These are phyloP conservation scores for Hsuehochloa calcarea DNA, from an alignment of 176 grass and related monocot species.

Conservation along the genomic window DNA sequence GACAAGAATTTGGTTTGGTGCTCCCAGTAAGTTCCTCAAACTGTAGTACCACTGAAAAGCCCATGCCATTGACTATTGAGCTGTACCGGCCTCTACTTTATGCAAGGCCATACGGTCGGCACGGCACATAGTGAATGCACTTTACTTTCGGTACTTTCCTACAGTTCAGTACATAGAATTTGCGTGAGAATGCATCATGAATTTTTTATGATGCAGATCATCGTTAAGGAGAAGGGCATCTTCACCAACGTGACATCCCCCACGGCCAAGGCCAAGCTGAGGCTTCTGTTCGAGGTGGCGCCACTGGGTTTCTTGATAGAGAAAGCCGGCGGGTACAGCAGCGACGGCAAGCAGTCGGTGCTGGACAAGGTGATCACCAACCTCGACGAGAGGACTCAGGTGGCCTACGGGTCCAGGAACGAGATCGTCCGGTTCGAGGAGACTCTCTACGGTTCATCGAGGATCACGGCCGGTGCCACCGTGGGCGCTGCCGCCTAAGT, in stretches of 20 bases:
- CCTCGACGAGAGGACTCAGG: conserved; percentile 79
- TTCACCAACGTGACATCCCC: conserved; percentile 96
- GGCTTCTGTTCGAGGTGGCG: conserved; percentile 93
- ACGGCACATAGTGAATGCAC: background rate
- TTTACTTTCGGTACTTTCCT: background rate
- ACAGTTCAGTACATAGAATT: conserved; percentile 1
- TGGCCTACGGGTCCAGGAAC: conserved; percentile 93
- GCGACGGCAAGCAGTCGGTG: conserved; percentile 86
- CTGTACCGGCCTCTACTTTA: conserved; percentile 29
- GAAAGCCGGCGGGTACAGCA: conserved; percentile 95
- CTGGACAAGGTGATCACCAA: conserved; percentile 73
- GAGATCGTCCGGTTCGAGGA: conserved; percentile 99
- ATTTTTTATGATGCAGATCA: conserved; percentile 63
- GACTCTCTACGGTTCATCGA: conserved; percentile 80
- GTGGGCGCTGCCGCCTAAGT: conserved; percentile 56
- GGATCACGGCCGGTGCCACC: conserved; percentile 53
- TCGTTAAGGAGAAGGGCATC: conserved; percentile 98
- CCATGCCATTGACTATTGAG: conserved; percentile 8
- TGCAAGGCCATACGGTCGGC: conserved; percentile 38
- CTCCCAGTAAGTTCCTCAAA: conserved; percentile 7
- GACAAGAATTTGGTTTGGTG: conserved; percentile 17
- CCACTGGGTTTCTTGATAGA: conserved; percentile 82
- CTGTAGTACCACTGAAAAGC: conserved; percentile 33
- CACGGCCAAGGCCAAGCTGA: conserved; percentile 78
- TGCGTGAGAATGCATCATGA: conserved; percentile 5